These are phyloP conservation scores for Pholiota conissans DNA, from an alignment of 768 basidiomycete genomes.

Conservation along the genomic window DNA sequence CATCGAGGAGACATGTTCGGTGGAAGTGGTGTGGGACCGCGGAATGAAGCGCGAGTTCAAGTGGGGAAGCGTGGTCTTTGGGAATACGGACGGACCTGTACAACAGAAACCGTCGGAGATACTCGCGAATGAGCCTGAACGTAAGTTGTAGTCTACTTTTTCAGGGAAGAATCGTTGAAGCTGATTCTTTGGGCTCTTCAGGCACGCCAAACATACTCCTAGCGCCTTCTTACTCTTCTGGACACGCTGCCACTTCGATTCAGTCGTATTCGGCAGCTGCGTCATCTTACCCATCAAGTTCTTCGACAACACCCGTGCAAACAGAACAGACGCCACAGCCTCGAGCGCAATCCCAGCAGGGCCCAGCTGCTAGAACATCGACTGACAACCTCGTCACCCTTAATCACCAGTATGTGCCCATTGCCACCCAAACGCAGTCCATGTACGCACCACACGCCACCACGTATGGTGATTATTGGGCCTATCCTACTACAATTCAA, in stretches of 20 bases:
- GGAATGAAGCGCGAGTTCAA: conserved; percentile 76
- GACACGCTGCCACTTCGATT: conserved; percentile 23
- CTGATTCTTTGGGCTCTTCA: neutral
- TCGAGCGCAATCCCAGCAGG: neutral
- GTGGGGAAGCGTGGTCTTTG: conserved; percentile 80
- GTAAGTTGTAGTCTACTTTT: conserved; percentile 34
- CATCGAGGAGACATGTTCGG: conserved; percentile 64
- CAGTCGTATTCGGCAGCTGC: conserved; percentile 1
- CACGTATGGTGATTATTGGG: conserved; percentile 36
- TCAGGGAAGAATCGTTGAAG: neutral
- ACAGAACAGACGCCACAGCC: neutral
- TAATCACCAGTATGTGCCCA: conserved; percentile 6
- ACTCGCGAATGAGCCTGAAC: conserved; percentile 37
- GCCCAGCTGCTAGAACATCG: conserved; percentile 11
- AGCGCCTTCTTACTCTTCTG: conserved; percentile 31
- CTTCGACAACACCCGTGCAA: conserved; percentile 3
- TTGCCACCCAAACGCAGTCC: conserved; percentile 7
- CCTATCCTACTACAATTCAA: conserved; percentile 24
- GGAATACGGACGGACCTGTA: conserved; percentile 70
- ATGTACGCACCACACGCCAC: conserved; percentile 22
- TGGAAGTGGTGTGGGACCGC: conserved; percentile 82
- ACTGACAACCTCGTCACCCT: conserved; percentile 5
- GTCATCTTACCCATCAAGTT: conserved; percentile 9
- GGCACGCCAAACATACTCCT: neutral
- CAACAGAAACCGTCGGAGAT: conserved; percentile 69